Percentiles rank a stretch among this genome's conserved stretches.
Conservation (phyloP, 176 grass and related monocot species). For the Zoysia pacifica region DNA sequence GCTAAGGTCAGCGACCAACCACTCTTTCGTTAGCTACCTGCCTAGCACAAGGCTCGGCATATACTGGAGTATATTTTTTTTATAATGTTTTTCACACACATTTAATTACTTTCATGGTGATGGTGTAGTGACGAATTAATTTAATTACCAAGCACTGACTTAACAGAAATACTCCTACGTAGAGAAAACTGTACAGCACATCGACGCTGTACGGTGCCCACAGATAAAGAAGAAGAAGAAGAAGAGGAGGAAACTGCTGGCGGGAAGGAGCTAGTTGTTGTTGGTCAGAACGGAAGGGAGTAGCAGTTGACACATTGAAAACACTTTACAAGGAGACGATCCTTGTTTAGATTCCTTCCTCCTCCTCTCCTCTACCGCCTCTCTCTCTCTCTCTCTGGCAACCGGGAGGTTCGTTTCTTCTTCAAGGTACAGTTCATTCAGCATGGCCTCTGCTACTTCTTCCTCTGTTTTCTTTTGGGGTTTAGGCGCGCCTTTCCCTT, state of each 20-base stretch:
- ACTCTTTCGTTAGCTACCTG: too few relatives aligned
- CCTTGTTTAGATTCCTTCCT: neutral
- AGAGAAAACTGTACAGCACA: too few relatives aligned
- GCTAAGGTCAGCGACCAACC: too few relatives aligned
- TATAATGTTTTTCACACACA: too few relatives aligned
- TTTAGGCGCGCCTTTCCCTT: neutral
- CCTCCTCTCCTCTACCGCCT: neutral
- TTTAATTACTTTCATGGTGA: too few relatives aligned
- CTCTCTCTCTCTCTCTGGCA: neutral
- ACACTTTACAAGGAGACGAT: neutral
- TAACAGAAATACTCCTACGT: too few relatives aligned
- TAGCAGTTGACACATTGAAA: neutral
- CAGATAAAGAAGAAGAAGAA: neutral
- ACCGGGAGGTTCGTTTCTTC: neutral
- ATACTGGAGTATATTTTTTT: too few relatives aligned
- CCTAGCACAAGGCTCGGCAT: too few relatives aligned
- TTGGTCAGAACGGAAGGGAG: neutral
- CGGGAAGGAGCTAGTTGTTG: neutral
- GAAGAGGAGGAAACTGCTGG: neutral
- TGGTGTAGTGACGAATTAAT: too few relatives aligned
- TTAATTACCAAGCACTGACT: too few relatives aligned
- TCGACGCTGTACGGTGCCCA: neutral
- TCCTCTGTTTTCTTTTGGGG: neutral
- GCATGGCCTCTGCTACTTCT: neutral
- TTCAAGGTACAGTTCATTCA: constrained; percentile 2